phyloP scores from a whole-genome alignment of 257 asterid species.

The Solanum chmielewskii region DNA sequence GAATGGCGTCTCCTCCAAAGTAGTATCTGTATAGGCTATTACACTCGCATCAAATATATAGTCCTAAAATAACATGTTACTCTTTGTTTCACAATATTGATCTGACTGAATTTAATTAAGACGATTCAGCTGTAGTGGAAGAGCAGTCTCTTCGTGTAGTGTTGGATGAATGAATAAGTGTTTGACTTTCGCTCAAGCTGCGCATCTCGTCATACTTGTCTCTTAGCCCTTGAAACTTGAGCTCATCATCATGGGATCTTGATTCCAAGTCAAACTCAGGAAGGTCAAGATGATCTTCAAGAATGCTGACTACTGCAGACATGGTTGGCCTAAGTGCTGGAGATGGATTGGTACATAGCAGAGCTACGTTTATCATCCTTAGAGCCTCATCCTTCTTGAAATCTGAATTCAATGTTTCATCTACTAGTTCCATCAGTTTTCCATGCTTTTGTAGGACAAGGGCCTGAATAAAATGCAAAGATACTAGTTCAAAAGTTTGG shows the following conservation, averaged over 20 bases:
- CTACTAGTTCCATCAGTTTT: conserved; percentile 37
- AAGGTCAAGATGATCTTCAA: conserved; percentile 25
- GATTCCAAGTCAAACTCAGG: conserved; percentile 34
- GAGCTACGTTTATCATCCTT: conserved; percentile 36
- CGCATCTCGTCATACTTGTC: conserved; percentile 22
- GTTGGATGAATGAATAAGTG: not conserved
- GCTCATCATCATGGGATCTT: not conserved
- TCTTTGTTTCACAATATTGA: not conserved
- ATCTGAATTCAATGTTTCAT: conserved; percentile 31
- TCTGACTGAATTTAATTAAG: not conserved
- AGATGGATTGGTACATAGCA: conserved; percentile 49
- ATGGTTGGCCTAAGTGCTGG: conserved; percentile 57
- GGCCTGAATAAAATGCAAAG: conserved; percentile 22
- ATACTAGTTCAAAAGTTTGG: not conserved
- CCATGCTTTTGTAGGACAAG: conserved; percentile 39
- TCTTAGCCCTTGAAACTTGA: conserved; percentile 29
- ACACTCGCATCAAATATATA: not conserved
- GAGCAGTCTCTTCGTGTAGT: not conserved
- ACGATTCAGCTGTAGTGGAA: not conserved
- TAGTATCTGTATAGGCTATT: not conserved
- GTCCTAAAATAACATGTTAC: not conserved
- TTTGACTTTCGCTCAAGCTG: conserved; percentile 5
- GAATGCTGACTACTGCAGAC: conserved; percentile 50
- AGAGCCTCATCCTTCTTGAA: conserved; percentile 24
- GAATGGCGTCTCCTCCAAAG: not conserved